Conservation (phyloP, 495 filamentous ascomycete species). For the Xylaria sp. region DNA sequence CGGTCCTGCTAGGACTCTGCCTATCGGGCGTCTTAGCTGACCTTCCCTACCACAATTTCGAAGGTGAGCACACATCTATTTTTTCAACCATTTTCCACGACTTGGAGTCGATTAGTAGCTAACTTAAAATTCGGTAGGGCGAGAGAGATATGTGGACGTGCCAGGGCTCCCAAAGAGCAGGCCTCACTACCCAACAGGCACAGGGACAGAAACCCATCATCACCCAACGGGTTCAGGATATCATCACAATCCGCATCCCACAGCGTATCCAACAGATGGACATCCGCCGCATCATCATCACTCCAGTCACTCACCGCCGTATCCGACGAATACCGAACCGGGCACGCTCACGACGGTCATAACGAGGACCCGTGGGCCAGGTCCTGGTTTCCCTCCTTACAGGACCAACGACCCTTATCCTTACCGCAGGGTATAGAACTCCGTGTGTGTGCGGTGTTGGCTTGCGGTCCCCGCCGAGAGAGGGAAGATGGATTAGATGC, state of each 20-base stretch:
- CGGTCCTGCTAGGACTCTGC: conserved; percentile 31
- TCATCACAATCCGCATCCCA: not conserved
- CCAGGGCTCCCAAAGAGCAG: not conserved
- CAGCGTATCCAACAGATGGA: not conserved
- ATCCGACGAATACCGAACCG: not conserved
- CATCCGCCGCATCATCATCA: not conserved
- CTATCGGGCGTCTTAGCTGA: conserved; percentile 33
- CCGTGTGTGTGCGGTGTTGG: not conserved
- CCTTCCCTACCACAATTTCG: conserved; percentile 28
- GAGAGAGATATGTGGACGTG: not conserved
- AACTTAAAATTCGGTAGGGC: not conserved
- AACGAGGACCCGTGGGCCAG: not conserved
- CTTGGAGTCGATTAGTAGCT: not conserved
- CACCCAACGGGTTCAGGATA: not conserved
- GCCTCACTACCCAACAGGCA: not conserved
- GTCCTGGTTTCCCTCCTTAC: not conserved
- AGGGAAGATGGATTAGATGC: not conserved
- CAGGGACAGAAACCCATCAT: not conserved
- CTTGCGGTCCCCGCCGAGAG: not conserved
- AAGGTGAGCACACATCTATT: conserved; percentile 19
- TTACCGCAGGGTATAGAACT: not conserved
- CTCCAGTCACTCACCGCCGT: not conserved
- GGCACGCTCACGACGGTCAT: not conserved
- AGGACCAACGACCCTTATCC: not conserved
- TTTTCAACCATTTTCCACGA: too few relatives aligned